Evolutionary conservation across 2,329 filamentous ascomycete genomes (phyloP).

Genomic region (Trichoderma sp.): DNA sequence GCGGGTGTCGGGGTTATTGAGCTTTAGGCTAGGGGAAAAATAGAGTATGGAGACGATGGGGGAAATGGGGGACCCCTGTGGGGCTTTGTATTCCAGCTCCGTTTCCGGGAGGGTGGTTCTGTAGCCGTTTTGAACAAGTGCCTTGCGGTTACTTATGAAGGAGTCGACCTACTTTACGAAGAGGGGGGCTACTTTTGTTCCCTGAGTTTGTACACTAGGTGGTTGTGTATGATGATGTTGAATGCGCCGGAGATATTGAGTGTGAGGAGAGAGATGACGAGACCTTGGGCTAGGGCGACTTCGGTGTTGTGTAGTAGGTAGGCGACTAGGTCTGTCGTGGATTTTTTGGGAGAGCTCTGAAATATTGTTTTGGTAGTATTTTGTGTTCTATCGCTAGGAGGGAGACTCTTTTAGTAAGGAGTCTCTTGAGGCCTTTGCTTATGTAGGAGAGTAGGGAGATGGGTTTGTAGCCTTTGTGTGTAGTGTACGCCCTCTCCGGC

Average conservation of each 20-base stretch:
- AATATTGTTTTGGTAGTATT: neutral
- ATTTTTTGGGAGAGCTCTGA: neutral
- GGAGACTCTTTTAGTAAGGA: neutral
- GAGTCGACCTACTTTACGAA: neutral
- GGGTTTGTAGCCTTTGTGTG: neutral
- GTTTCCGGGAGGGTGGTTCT: neutral
- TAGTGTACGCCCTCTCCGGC: neutral
- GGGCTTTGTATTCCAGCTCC: neutral
- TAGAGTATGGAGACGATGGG: neutral
- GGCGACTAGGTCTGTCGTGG: neutral
- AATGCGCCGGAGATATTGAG: neutral
- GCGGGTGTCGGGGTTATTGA: neutral
- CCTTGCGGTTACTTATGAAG: neutral
- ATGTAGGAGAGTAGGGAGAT: neutral
- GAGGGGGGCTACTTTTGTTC: neutral
- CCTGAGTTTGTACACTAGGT: neutral
- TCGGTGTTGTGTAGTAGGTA: neutral
- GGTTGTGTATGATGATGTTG: neutral
- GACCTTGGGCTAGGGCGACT: neutral
- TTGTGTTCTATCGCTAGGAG: neutral
- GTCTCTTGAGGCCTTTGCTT: neutral
- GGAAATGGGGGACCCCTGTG: neutral
- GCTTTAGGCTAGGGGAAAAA: neutral
- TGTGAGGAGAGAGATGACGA: neutral
- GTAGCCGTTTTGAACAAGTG: neutral